These are phyloP conservation scores for Breviolum minutum DNA, from an alignment of 73 alveolate species.

Conservation along the genomic window DNA sequence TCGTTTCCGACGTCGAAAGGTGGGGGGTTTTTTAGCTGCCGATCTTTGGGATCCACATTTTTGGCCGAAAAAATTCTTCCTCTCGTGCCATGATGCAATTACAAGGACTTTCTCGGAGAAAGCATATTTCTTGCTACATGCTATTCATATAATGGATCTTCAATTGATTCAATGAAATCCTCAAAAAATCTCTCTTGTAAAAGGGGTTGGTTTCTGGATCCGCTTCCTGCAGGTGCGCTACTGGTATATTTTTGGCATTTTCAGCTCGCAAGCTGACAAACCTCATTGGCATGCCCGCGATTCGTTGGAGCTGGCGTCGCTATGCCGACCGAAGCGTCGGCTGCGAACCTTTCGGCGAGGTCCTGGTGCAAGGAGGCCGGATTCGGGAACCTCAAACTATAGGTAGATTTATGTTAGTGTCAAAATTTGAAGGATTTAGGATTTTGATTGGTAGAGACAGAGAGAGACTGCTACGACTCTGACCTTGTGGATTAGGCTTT, in stretches of 20 bases:
- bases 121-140: no score
- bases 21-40: background rate
- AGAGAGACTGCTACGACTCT: no score
- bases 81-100: no score
- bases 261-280: slow-evolving; percentile 30
- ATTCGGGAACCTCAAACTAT: background rate
- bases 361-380: slow-evolving; percentile 87
- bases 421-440: no score
- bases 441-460: background rate
- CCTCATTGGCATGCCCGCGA: slow-evolving; percentile 71
- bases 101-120: no score
- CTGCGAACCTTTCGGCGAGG: slow-evolving; percentile 90
- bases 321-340: slow-evolving; percentile 95
- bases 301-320: slow-evolving; percentile 86
- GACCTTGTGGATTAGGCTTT: no score
- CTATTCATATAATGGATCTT: no score
- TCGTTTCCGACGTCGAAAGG: slow-evolving; percentile 92
- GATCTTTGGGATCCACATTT: no score
- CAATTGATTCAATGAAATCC: no score
- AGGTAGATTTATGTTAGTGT: no score
- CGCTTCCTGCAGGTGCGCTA: slow-evolving; percentile 30
- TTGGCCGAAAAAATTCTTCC: no score
- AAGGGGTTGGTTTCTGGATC: background rate
- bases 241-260: slow-evolving; percentile 58
- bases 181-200: no score